Evolutionary conservation across 768 basidiomycete genomes (phyloP).

Genomic region (Boletus subparvulus): DNA sequence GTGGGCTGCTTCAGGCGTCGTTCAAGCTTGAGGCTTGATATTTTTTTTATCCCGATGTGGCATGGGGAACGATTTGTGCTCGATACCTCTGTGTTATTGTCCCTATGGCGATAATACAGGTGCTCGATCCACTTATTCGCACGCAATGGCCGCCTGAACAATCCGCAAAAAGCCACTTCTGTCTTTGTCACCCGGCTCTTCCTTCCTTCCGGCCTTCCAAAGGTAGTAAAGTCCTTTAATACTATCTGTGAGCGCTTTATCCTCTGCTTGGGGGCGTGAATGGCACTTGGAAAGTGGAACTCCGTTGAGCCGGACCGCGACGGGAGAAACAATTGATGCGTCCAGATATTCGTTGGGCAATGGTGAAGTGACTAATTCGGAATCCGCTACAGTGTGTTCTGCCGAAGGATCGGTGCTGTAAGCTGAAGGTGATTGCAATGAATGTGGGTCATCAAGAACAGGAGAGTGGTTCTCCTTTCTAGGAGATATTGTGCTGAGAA

Average conservation of each 20-base stretch:
- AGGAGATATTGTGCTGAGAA: slow-evolving; percentile 29
- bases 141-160: slow-evolving; percentile 32
- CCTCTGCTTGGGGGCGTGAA: slow-evolving; percentile 17
- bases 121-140: slow-evolving; percentile 10
- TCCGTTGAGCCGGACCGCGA: slow-evolving; percentile 13
- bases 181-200: slow-evolving; percentile 19
- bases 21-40: slow-evolving; percentile 3
- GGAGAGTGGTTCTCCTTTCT: slow-evolving; percentile 18
- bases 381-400: slow-evolving; percentile 19
- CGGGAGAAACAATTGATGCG: slow-evolving; percentile 14
- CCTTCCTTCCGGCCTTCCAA: slow-evolving; percentile 48
- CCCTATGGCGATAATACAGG: background rate
- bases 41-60: background rate
- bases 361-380: slow-evolving; percentile 27
- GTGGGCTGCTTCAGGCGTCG: slow-evolving; percentile 19
- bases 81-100: background rate
- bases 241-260: slow-evolving; percentile 48
- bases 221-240: slow-evolving; percentile 58
- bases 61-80: background rate
- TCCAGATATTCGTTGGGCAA: slow-evolving; percentile 9
- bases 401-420: slow-evolving; percentile 9
- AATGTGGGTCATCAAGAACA: slow-evolving; percentile 6
- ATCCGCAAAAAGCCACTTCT: slow-evolving; percentile 34
- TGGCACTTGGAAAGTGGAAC: slow-evolving; percentile 3
- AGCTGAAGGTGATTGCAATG: slow-evolving; percentile 6